Base-by-base conservation (phyloP, 768 basidiomycete genomes). In the Russula sp. region DNA sequence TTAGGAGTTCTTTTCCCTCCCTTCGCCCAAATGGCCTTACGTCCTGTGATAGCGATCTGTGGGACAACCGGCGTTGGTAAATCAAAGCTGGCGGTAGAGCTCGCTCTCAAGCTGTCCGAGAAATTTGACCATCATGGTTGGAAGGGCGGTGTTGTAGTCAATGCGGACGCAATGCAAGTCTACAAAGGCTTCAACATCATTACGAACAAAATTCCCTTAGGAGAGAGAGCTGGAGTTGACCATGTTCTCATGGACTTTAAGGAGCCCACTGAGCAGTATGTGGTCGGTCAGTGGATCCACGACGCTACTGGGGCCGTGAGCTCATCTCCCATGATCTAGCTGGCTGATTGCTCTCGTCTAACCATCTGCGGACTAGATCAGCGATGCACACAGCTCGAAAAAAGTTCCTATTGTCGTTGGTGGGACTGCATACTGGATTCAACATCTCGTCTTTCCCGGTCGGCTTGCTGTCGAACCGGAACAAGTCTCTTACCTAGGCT, bases 31-130 rank as follows among this genome's bases (percentile, higher is more conserved):
- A 79, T 79, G 76, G 71, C 79, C 60, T 68, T 81, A 45, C 78
- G 77, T 35, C 89, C 90, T 22, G 75, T 97, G 67, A 83, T 98
- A 56, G 81, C 87, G 18, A 85, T 98, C 55, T 91, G 92, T 62
- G 96, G 96, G 38, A 94, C 96, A 0, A 99, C 96, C 29, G 90
- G 96, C 25, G 93, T 95, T 16, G 97, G 97, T 54, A 99, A 98
- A 75, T 95, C 94, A 13, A 89, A 90, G 59, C 79, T 98, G 8
- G 90, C 90, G 5, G 83, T 99, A 22, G 86, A 97, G 61, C 81
- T 99, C 16, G 95, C 95, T 29, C 78, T 85, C 38, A 78, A 77
- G 60, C 72, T 87, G 25, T 70, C 78, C 11, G 72, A 77, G 47
- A 67, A 65, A 38, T n/a, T 55, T 29, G 58, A 68, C 45, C 67